phyloP scores from a whole-genome alignment of 129 eudicot genomes.

The Pseudognaphalium luteoalbum region DNA sequence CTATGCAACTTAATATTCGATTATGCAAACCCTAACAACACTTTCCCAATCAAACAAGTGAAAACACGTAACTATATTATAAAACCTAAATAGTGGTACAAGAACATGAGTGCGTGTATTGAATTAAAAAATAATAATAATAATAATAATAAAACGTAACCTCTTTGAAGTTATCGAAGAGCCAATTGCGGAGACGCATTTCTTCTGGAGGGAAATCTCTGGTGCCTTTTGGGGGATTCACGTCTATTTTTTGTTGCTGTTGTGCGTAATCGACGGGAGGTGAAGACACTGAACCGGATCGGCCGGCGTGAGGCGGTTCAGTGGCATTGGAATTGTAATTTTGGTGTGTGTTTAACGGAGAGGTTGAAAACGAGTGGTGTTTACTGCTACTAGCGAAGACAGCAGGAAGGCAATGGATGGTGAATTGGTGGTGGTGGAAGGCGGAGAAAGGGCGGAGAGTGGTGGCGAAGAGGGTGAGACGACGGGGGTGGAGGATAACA shows the following conservation, averaged over 20 bases:
- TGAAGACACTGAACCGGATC: constrained; percentile 52
- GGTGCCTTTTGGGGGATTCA: constrained; percentile 97
- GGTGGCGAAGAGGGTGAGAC: constrained; percentile 44
- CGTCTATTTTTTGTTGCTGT: constrained; percentile 56
- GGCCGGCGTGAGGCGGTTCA: constrained; percentile 57
- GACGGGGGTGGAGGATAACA: constrained; percentile 68
- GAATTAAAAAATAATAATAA: not conserved
- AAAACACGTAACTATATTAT: no score
- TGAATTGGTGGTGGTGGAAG: constrained; percentile 32
- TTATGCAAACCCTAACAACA: not conserved
- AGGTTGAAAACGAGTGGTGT: constrained; percentile 32
- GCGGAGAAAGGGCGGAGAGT: constrained; percentile 43
- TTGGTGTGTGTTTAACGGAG: constrained; percentile 11
- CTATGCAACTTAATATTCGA: not conserved
- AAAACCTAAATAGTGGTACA: not conserved
- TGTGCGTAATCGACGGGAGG: constrained; percentile 42
- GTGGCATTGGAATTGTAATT: constrained; percentile 23
- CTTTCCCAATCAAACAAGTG: not conserved
- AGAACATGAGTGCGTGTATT: not conserved
- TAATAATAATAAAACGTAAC: no score
- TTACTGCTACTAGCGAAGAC: constrained; percentile 14
- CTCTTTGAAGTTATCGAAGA: constrained; percentile 75
- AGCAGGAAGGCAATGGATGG: constrained; percentile 27
- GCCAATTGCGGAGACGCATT: constrained; percentile 93
- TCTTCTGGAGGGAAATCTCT: constrained; percentile 98